Evolutionary conservation across 2,329 filamentous ascomycete genomes (phyloP).

Genomic region (Fusarium oxysporum): DNA sequence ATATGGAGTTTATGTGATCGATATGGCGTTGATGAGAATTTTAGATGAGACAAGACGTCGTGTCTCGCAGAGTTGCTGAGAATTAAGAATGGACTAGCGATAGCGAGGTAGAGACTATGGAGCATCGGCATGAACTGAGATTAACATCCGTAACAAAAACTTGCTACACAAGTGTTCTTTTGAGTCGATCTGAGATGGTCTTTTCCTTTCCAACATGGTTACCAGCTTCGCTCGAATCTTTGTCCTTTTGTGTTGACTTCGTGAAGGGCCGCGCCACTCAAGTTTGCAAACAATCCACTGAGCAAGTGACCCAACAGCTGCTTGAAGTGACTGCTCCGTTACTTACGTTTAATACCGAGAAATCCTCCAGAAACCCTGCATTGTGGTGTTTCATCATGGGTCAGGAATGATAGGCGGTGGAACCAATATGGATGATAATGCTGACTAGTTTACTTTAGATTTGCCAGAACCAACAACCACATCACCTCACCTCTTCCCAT

Average conservation of each 20-base stretch:
- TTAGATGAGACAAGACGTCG: conserved; percentile 1
- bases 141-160: background rate
- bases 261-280: background rate
- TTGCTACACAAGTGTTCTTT: background rate
- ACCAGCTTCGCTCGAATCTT: background rate
- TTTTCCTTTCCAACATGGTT: no score
- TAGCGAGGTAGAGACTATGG: background rate
- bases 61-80: background rate
- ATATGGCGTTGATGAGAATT: conserved; percentile 28
- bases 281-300: background rate
- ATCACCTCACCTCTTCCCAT: background rate
- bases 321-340: background rate
- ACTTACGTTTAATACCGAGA: background rate
- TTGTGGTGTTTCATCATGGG: conserved; percentile 12
- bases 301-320: background rate
- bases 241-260: background rate
- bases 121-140: conserved; percentile 8
- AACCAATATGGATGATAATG: conserved; percentile 13
- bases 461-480: conserved; percentile 13
- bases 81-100: conserved; percentile 16
- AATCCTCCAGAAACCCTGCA: background rate
- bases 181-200: background rate
- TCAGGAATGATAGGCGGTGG: conserved; percentile 2
- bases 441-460: conserved; percentile 1
- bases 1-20: conserved; percentile 32